Conservation (phyloP, 345 rosid species). For the Euclidium syriacum region DNA sequence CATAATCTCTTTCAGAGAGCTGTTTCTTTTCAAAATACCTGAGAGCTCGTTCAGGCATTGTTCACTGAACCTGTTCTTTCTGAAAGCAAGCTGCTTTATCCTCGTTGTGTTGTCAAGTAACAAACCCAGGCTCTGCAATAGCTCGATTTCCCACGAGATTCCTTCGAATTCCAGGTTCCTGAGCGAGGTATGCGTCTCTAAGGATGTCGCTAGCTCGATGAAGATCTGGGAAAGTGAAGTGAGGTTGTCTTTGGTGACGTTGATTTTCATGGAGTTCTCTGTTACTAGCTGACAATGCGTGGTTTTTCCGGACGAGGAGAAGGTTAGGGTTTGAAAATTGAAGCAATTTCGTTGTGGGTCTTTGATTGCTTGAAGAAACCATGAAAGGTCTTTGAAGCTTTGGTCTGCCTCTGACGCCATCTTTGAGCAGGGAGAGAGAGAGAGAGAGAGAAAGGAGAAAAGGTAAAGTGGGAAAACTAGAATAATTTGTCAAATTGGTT, state of each 20-base stretch:
- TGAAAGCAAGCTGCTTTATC: constrained; percentile 61
- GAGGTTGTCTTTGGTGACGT: constrained; percentile 41
- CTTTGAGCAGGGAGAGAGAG: constrained; percentile 1
- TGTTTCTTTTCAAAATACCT: constrained; percentile 49
- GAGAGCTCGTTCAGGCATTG: constrained; percentile 58
- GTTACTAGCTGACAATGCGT: constrained; percentile 62
- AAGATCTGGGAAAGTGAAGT: constrained; percentile 48
- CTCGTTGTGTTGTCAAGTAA: constrained; percentile 49
- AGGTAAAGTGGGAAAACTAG: constrained; percentile 16
- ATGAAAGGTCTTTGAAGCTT: constrained; percentile 52
- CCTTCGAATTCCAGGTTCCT: constrained; percentile 62
- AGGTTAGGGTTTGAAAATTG: constrained; percentile 52
- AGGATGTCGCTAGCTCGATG: constrained; percentile 42
- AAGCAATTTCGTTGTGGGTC: constrained; percentile 36
- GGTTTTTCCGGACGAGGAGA: constrained; percentile 47
- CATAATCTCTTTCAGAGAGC: constrained; percentile 52
- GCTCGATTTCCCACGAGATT: constrained; percentile 62
- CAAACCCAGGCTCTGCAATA: constrained; percentile 43
- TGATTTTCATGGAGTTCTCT: constrained; percentile 56
- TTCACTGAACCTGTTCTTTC: constrained; percentile 43
- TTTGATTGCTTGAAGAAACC: constrained; percentile 53
- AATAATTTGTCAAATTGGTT: background rate
- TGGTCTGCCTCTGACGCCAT: constrained; percentile 64
- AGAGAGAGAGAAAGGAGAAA: constrained; percentile 2
- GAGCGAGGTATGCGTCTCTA: constrained; percentile 37